Percentiles rank a stretch among this genome's conserved stretches.
phyloP scores from a whole-genome alignment of 306 rosid genomes.

The Cajanus cajan region DNA sequence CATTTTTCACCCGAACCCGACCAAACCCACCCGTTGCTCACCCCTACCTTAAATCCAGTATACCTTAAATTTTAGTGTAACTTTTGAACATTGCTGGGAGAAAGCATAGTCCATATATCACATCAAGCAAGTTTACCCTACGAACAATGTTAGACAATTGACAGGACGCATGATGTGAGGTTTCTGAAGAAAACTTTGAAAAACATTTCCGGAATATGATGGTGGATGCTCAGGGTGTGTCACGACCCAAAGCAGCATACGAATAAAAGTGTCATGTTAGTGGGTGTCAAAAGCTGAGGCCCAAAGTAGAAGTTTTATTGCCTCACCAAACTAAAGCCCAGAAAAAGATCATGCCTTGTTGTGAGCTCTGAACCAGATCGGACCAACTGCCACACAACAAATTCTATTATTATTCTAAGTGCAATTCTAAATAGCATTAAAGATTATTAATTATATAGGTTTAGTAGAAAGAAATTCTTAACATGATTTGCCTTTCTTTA shows the following conservation, averaged over 20 bases:
- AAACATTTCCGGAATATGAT: slow-evolving; percentile 6
- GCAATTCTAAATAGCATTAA: background rate
- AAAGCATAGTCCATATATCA: background rate
- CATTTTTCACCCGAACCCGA: no score
- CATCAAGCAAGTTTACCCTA: background rate
- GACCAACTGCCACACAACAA: no score
- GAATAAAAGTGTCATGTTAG: background rate
- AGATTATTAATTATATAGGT: background rate
- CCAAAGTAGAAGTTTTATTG: background rate
- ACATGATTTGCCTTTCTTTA: background rate
- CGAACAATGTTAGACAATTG: background rate
- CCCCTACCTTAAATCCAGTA: background rate
- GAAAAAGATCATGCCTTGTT: background rate
- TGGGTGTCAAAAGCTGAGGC: slow-evolving; percentile 22
- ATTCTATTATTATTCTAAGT: no score
- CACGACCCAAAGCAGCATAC: slow-evolving; percentile 8
- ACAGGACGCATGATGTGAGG: background rate
- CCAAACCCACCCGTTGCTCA: no score
- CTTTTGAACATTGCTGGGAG: background rate
- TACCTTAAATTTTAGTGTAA: background rate
- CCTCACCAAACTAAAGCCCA: slow-evolving; percentile 9
- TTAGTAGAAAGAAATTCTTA: background rate
- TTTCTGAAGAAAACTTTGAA: background rate
- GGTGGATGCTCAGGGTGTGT: slow-evolving; percentile 1
- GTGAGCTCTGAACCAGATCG: background rate